Conservation (phyloP, 2,329 filamentous ascomycete species). For the Xylariaceae sp. region DNA sequence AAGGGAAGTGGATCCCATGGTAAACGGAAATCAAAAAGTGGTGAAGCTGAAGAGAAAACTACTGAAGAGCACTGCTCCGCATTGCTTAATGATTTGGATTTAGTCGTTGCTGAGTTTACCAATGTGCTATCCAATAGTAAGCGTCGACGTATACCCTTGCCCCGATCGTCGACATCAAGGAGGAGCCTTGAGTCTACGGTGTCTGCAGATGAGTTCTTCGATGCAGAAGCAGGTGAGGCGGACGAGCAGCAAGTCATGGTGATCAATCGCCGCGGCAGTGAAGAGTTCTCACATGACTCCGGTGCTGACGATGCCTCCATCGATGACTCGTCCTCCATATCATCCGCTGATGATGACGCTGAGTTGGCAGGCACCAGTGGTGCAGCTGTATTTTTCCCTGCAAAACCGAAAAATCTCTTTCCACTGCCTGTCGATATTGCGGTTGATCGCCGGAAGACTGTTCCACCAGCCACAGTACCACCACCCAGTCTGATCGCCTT, state of each 20-base stretch:
- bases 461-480: slow-evolving; percentile 69
- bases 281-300: slow-evolving; percentile 57
- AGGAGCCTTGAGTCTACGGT: slow-evolving; percentile 76
- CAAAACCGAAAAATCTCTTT: slow-evolving; percentile 67
- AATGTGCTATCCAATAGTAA: slow-evolving; percentile 74
- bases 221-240: slow-evolving; percentile 68
- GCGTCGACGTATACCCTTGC: slow-evolving; percentile 59
- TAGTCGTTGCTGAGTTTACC: slow-evolving; percentile 78
- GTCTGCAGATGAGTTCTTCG: slow-evolving; percentile 87
- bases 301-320: slow-evolving; percentile 52
- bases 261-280: slow-evolving; percentile 65
- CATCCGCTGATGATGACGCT: slow-evolving; percentile 57
- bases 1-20: slow-evolving; percentile 26
- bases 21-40: slow-evolving; percentile 33
- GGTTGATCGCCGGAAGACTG: slow-evolving; percentile 63
- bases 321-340: slow-evolving; percentile 54
- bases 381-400: slow-evolving; percentile 70
- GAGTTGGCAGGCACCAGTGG: slow-evolving; percentile 47
- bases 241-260: slow-evolving; percentile 64
- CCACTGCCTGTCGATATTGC: slow-evolving; percentile 69
- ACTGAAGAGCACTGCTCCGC: slow-evolving; percentile 80
- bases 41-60: slow-evolving; percentile 53
- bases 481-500: slow-evolving; percentile 93
- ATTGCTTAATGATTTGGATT: slow-evolving; percentile 79
- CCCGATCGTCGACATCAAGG: slow-evolving; percentile 45